phyloP scores from a whole-genome alignment of 768 basidiomycete genomes.

The Coprinopsis marcescibilis region DNA sequence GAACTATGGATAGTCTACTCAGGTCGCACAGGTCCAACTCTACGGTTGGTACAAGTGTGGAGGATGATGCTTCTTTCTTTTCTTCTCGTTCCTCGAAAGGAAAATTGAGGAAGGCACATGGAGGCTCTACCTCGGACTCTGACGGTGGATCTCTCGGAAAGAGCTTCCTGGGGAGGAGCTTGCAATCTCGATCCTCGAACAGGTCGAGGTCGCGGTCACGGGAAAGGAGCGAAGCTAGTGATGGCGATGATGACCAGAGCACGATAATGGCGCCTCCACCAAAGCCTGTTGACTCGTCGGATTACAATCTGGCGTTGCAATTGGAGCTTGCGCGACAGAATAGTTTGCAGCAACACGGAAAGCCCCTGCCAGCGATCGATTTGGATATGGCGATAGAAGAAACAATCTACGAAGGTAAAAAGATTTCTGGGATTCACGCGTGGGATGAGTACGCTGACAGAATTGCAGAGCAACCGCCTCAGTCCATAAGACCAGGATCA shows the following conservation, averaged over 20 bases:
- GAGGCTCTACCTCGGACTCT: slow-evolving; percentile 38
- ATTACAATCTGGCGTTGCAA: slow-evolving; percentile 70
- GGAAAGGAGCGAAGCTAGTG: slow-evolving; percentile 35
- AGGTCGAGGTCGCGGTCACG: slow-evolving; percentile 39
- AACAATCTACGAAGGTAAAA: slow-evolving; percentile 75
- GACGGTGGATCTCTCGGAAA: slow-evolving; percentile 42
- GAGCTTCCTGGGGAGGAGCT: slow-evolving; percentile 37
- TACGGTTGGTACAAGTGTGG: slow-evolving; percentile 59
- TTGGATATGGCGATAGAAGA: slow-evolving; percentile 49
- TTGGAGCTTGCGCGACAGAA: slow-evolving; percentile 82
- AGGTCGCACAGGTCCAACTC: slow-evolving; percentile 70
- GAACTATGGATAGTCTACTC: slow-evolving; percentile 59
- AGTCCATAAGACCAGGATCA: slow-evolving; percentile 48
- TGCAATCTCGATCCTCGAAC: slow-evolving; percentile 28
- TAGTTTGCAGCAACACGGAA: slow-evolving; percentile 67
- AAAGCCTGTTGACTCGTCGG: slow-evolving; percentile 49
- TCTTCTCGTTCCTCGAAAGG: slow-evolving; percentile 42
- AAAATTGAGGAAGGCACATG: slow-evolving; percentile 4
- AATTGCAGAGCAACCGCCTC: slow-evolving; percentile 53
- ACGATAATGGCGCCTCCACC: slow-evolving; percentile 30
- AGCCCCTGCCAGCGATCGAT: slow-evolving; percentile 30
- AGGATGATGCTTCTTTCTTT: slow-evolving; percentile 53
- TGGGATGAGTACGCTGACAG: slow-evolving; percentile 10
- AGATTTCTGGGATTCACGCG: slow-evolving; percentile 5
- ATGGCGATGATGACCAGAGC: slow-evolving; percentile 42